Evolutionary conservation across 139 green algal species (phyloP), one percentile per base, ranked within the genome.

Genomic region (Ostreobium quekettii): DNA sequence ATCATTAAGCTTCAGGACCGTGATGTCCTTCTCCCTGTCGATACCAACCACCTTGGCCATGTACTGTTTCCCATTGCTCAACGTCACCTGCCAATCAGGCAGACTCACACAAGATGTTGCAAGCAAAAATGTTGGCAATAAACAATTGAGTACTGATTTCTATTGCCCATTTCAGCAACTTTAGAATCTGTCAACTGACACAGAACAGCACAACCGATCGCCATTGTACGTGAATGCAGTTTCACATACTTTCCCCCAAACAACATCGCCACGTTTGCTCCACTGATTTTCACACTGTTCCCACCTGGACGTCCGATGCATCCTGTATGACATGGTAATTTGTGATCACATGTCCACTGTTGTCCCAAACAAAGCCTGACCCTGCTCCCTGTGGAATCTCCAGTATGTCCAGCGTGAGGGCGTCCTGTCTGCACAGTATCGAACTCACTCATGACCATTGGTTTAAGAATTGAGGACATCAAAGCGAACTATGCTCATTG

Each of bases 361-460:
- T 68, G 61, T 93, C 85, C 82, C 81, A 93, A 0, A 96, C 67
- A 39, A 95, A 85, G 22, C 85, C 87, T 57, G 61, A 49, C 11
- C 61, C 61, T 36, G 61, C 61, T 29, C 61, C 61, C 53, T 68
- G 61, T 31, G 61, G 61, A 68, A 68, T 68, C 35, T 68, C 61
- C 61, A 68, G 38, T 7, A 68, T 68, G 61, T 68, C 61, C 7
- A 68, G n/a, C 7, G 61, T 57, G 42, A 68, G 53, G 11, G 61
- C 61, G 35, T 68, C 61, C 42, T 48, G 61, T 33, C 42, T 53
- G 42, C 42, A 53, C 11, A 53, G 19, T 26, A 53, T 26, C 11
- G 19, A 53, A 53, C 11, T 53, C 42, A 26, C 19, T 53, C 42
- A 26, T 11, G 15, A 19, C 15, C 42, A 53, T 53, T 53, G 11